These are phyloP conservation scores for Globisporangium cederbergense DNA, from an alignment of 352 stramenopile species.

Conservation along the genomic window DNA sequence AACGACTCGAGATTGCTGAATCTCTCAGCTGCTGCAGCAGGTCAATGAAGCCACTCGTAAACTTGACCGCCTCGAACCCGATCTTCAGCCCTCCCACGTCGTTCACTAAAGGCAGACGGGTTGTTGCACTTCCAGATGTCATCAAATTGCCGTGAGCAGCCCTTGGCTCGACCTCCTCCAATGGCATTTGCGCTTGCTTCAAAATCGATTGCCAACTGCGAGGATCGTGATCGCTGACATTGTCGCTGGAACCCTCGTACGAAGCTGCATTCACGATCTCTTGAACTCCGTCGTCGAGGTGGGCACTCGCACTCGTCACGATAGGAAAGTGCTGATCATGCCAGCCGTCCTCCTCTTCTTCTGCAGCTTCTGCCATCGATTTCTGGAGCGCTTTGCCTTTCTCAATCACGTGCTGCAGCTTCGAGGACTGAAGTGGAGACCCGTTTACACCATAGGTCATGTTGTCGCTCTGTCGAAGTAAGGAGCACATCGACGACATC, in stretches of 20 bases:
- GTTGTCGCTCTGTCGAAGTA: neutral
- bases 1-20: conserved; percentile 43
- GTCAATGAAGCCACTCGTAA: conserved; percentile 33
- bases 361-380: conserved; percentile 43
- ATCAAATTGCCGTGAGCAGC: neutral
- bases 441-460: neutral
- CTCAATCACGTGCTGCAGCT: conserved; percentile 27
- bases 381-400: conserved; percentile 42
- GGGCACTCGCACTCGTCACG: neutral
- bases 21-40: conserved; percentile 45
- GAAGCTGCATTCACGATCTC: neutral
- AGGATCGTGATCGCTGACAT: conserved; percentile 6
- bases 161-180: neutral
- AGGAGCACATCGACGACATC: neutral
- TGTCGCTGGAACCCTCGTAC: neutral
- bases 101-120: neutral
- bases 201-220: conserved; percentile 17
- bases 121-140: no score
- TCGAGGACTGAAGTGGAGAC: conserved; percentile 3
- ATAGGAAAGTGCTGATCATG: neutral
- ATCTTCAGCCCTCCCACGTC: conserved; percentile 29
- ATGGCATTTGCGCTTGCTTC: neutral
- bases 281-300: neutral
- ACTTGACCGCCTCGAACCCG: conserved; percentile 41
- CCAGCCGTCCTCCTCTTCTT: conserved; percentile 7